Base-by-base conservation (phyloP, 768 basidiomycete species). In the Mycena pura region DNA sequence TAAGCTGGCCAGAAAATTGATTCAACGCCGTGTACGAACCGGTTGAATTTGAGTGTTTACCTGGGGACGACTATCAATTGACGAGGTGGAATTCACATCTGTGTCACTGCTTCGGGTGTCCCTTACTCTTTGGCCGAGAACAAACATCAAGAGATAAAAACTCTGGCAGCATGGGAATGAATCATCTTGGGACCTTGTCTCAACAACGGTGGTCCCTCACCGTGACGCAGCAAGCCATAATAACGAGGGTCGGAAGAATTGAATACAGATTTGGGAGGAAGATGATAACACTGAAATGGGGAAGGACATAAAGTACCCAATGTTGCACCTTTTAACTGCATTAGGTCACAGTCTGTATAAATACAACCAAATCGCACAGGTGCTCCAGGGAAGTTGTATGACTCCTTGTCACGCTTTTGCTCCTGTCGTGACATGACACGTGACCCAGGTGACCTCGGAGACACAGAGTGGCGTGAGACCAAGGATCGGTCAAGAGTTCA, bases 371-470 rank as follows among this genome's bases (percentile, higher is more conserved):
- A 70, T 24, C 69, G 68, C 38, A 14, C 39, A 24, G 70, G 70
- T 15, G 70, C 68, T 15, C 70, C 70, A 19, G 68, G 70, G 47
- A 70, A 50, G 51, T 65, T 68, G 44, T n/a, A n/a, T n/a, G n/a
- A n/a, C n/a, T n/a, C n/a, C n/a, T n/a, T n/a, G n/a, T n/a, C n/a
- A n/a, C n/a, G n/a, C n/a, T n/a, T n/a, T n/a, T n/a, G n/a, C n/a
- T n/a, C n/a, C n/a, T n/a, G n/a, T n/a, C n/a, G n/a, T n/a, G n/a
- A n/a, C n/a, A n/a, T n/a, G n/a, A n/a, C n/a, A n/a, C n/a, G n/a
- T n/a, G n/a, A n/a, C n/a, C n/a, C n/a, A n/a, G n/a, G n/a, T n/a
- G n/a, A n/a, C n/a, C n/a, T n/a, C n/a, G n/a, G n/a, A n/a, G n/a
- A n/a, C n/a, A n/a, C n/a, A n/a, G n/a, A n/a, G n/a, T n/a, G n/a